These are phyloP conservation scores for Sordariomycetes sp. DNA, from an alignment of 2,329 filamentous ascomycete species.

Conservation along the genomic window DNA sequence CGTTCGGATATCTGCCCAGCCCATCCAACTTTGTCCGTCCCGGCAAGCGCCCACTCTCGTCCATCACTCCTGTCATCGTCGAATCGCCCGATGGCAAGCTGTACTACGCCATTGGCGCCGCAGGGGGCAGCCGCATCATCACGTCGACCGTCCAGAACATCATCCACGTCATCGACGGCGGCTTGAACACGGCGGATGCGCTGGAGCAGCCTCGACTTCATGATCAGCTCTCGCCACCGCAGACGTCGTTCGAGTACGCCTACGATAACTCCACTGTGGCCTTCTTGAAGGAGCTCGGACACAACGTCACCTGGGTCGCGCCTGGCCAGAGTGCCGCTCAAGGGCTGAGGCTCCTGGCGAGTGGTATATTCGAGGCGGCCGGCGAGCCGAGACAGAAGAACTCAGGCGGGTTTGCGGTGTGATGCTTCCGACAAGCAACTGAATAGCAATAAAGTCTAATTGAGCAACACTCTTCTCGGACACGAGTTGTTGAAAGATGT, in stretches of 20 bases:
- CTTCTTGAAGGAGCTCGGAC: constrained; percentile 56
- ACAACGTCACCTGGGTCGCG: constrained; percentile 66
- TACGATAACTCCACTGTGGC: constrained; percentile 63
- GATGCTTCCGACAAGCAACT: too few relatives aligned
- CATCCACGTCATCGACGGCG: constrained; percentile 63
- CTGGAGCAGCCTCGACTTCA: constrained; percentile 65
- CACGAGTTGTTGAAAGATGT: too few relatives aligned
- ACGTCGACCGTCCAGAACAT: constrained; percentile 73
- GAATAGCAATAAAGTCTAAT: too few relatives aligned
- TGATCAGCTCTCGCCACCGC: constrained; percentile 70
- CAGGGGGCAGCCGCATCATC: constrained; percentile 78
- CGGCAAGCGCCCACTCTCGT: constrained; percentile 69
- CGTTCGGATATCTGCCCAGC: constrained; percentile 69
- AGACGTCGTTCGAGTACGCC: constrained; percentile 58
- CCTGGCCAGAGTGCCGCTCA: constrained; percentile 64
- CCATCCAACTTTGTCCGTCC: constrained; percentile 68
- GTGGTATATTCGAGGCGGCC: constrained; percentile 67
- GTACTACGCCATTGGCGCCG: constrained; percentile 65
- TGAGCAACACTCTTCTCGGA: too few relatives aligned
- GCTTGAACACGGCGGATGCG: constrained; percentile 51
- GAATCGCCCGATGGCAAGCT: constrained; percentile 60
- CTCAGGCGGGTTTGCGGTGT: constrained; percentile 56
- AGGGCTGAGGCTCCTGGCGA: constrained; percentile 52
- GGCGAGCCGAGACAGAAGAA: constrained; percentile 73
- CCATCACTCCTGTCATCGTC: constrained; percentile 69